Evolutionary conservation across 2,329 filamentous ascomycete species (phyloP), one percentile per base, ranked within the genome.

Genomic region (Aspergillus nomiae): DNA sequence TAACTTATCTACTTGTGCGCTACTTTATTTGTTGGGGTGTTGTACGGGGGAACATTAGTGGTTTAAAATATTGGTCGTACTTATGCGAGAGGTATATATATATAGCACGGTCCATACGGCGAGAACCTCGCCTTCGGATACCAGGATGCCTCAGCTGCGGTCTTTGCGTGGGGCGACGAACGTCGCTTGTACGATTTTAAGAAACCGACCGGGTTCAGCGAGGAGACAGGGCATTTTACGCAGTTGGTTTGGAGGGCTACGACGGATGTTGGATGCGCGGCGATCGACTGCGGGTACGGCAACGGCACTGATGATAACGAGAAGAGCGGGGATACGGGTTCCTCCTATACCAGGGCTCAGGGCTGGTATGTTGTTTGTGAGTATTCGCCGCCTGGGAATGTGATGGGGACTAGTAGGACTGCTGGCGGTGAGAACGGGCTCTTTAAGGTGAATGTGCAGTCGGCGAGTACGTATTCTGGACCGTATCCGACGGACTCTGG

Each of bases 51-150:
- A 46, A 24, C 12, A n/a, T n/a, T 24, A 21, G 1, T 24, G 14
- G 11, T 46, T 48, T 10, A 16, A 48, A 2, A 24, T 6, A 6
- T 28, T 48, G 6, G 45, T 48, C 28, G 24, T 48, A 48, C 45
- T 55, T 24, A 55, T 55, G 28, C 28, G 24, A 34, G 14, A 16
- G 10, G 2, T 16, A 26, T 55, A 36, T 38, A 36, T 54, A 34
- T 19, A n/a, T 41, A 83, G 81, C 83, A 83, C 60, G 88, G 88
- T 0, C 86, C 88, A 0, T 88, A 88, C 65, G 91, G 91, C 70
- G 91, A 94, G 78, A 94, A 93, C 76, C 83, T 94, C 4, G 90
- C 90, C 9, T 81, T 87, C 5, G 90, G 90, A 4, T 92, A 87
- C 73, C 65, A 80, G 0, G 87, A 89, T 70, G 85, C 84, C 1